phyloP scores from a whole-genome alignment of 2,329 filamentous ascomycete genomes.

The Sordariomycetes sp. region DNA sequence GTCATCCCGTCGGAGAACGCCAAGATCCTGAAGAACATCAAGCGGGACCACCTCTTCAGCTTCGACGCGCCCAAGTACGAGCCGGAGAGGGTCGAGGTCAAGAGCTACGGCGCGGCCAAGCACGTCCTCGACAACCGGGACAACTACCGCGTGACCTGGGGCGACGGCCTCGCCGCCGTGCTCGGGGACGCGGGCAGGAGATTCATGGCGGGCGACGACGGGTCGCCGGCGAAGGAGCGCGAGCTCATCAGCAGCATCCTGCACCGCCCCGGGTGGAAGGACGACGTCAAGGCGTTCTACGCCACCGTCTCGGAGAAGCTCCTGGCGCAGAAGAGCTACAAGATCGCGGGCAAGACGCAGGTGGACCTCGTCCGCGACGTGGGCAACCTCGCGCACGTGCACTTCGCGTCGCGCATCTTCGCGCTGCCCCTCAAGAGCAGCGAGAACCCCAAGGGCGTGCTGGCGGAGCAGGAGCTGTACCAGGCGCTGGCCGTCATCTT shows the following conservation, averaged over 20 bases:
- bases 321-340: slow-evolving; percentile 54
- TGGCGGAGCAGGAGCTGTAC: slow-evolving; percentile 44
- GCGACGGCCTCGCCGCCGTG: slow-evolving; percentile 50
- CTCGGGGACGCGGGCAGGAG: slow-evolving; percentile 43
- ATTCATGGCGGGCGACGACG: slow-evolving; percentile 41
- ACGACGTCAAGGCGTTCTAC: slow-evolving; percentile 57
- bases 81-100: slow-evolving; percentile 41
- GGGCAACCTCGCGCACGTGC: slow-evolving; percentile 54
- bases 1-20: slow-evolving; percentile 60
- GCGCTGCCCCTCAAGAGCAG: slow-evolving; percentile 56
- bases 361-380: slow-evolving; percentile 64
- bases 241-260: slow-evolving; percentile 46
- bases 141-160: slow-evolving; percentile 57
- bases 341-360: slow-evolving; percentile 42
- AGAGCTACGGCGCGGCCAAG: slow-evolving; percentile 50
- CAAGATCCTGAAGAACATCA: slow-evolving; percentile 57
- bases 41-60: slow-evolving; percentile 57
- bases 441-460: slow-evolving; percentile 47
- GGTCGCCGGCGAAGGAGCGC: slow-evolving; percentile 36
- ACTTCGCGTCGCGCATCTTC: slow-evolving; percentile 53
- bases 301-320: slow-evolving; percentile 49
- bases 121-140: slow-evolving; percentile 49
- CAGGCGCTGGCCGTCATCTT: slow-evolving; percentile 57
- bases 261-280: slow-evolving; percentile 50
- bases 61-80: slow-evolving; percentile 50